Conservation (phyloP, 495 filamentous ascomycete species). For the Podospora sp. region DNA sequence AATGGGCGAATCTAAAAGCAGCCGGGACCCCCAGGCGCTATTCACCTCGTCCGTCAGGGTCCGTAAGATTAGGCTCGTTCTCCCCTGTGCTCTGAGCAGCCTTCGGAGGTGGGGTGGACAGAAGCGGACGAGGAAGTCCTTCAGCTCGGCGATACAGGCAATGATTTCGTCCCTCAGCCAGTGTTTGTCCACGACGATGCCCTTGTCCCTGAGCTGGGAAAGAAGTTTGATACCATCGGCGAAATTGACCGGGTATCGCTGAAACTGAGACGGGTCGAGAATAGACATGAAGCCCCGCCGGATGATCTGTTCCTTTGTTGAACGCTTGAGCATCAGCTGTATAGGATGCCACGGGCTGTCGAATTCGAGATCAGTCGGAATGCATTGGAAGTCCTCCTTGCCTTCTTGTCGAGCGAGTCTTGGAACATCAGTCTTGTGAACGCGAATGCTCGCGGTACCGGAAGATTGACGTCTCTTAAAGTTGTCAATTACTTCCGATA, state of each 20-base stretch:
- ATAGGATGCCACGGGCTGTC: conserved; percentile 33
- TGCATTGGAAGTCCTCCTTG: conserved; percentile 9
- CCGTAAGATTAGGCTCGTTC: not conserved
- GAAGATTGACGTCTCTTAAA: conserved; percentile 28
- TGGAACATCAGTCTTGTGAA: conserved; percentile 39
- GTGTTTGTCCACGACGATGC: conserved; percentile 22
- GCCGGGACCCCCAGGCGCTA: not conserved
- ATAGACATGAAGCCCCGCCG: conserved; percentile 30
- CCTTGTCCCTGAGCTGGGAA: conserved; percentile 29
- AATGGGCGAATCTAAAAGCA: not conserved
- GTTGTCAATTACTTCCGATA: not conserved
- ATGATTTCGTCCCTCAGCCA: conserved; percentile 21
- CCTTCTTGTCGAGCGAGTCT: conserved; percentile 23
- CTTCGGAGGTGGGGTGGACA: not conserved
- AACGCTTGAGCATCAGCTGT: conserved; percentile 34
- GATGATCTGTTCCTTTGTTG: conserved; percentile 32
- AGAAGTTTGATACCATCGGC: conserved; percentile 30
- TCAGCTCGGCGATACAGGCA: conserved; percentile 24
- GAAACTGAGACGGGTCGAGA: not conserved
- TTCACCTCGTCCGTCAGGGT: not conserved
- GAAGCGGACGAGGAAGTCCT: not conserved
- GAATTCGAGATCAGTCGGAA: conserved; percentile 11
- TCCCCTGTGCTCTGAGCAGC: not conserved
- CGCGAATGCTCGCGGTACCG: conserved; percentile 26
- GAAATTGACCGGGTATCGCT: conserved; percentile 25